These are phyloP conservation scores for Paramecium sexaurelia DNA, from an alignment of 73 alveolate species.

Conservation along the genomic window DNA sequence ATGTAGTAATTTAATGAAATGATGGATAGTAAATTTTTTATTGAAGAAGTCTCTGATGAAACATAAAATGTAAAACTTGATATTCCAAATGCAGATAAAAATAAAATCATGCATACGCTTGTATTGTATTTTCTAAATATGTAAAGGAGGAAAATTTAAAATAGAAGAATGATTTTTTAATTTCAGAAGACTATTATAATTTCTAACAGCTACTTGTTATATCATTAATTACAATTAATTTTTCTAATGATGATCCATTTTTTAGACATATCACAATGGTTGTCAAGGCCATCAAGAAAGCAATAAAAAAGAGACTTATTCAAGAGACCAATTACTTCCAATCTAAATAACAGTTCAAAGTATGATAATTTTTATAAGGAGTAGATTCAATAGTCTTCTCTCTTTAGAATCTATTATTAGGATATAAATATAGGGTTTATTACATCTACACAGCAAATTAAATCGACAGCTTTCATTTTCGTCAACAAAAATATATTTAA, in stretches of 20 bases:
- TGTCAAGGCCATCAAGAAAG: not conserved
- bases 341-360: not conserved
- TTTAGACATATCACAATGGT: slow-evolving; percentile 7
- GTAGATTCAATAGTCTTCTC: not conserved
- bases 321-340: not conserved
- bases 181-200: not conserved
- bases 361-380: not conserved
- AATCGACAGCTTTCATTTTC: not conserved
- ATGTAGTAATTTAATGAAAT: no score
- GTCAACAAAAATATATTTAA: not conserved
- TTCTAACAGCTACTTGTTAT: not conserved
- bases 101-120: not conserved
- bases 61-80: not conserved
- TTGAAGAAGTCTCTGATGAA: no score
- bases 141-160: not conserved
- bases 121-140: not conserved
- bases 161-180: not conserved
- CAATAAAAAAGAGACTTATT: not conserved
- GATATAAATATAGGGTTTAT: slow-evolving; percentile 5
- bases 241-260: slow-evolving; percentile 1
- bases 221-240: not conserved
- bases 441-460: not conserved
- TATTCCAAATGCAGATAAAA: not conserved
- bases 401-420: not conserved
- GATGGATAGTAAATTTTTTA: no score